Evolutionary conservation across 177 flowering plant genomes (phyloP).

Genomic region (Vitis hybrid): DNA sequence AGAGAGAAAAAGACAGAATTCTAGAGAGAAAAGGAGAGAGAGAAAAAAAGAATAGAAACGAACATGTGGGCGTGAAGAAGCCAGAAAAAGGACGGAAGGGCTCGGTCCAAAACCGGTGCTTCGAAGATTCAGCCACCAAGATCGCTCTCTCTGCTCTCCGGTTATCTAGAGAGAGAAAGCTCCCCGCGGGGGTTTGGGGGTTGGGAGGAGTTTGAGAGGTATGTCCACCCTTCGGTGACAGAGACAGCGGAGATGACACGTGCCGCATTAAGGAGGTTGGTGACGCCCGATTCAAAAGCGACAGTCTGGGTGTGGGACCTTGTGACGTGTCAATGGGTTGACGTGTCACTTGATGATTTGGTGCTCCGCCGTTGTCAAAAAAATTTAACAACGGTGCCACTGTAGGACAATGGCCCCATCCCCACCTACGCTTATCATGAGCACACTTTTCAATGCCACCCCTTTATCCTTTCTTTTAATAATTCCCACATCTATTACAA

Average conservation of each 20-base stretch:
- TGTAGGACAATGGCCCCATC: too few species aligned
- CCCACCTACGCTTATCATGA: too few species aligned
- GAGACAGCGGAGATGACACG: conserved; percentile 4
- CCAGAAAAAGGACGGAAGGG: conserved; percentile 1
- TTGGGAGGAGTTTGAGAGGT: not conserved
- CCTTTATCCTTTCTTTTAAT: too few species aligned
- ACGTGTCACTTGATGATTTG: not conserved
- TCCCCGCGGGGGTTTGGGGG: not conserved
- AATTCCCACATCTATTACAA: too few species aligned
- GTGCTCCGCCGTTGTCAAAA: too few species aligned
- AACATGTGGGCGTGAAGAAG: conserved; percentile 5
- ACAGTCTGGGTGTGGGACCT: not conserved
- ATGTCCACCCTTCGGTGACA: not conserved
- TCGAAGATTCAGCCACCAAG: conserved; percentile 3
- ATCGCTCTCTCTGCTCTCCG: not conserved
- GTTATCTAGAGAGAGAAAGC: not conserved
- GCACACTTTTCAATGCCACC: too few species aligned
- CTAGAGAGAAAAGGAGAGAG: conserved; percentile 3
- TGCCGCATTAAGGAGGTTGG: not conserved
- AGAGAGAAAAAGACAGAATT: too few species aligned
- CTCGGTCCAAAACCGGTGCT: conserved; percentile 2
- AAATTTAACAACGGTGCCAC: too few species aligned
- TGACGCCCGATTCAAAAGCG: conserved; percentile 11
- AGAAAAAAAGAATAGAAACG: not conserved
- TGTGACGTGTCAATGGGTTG: not conserved